phyloP scores from a whole-genome alignment of 768 basidiomycete species.

The Termitomyces titanicus region DNA sequence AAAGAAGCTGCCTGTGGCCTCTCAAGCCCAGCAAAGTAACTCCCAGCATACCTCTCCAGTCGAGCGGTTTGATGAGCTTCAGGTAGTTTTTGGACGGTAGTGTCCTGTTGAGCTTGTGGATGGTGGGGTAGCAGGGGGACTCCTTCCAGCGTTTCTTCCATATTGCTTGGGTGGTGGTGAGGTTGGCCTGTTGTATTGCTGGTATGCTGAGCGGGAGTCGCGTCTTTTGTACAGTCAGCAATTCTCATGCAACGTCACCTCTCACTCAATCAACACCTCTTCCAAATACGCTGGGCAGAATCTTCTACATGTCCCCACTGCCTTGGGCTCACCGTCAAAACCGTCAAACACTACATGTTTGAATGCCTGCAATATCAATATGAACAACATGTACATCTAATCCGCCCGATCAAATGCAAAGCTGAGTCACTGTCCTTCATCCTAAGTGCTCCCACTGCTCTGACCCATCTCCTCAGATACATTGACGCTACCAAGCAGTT shows the following conservation, averaged over 20 bases:
- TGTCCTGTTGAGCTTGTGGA: no score
- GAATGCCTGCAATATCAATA: slow-evolving; percentile 7
- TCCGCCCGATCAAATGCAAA: neutral
- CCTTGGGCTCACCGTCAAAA: slow-evolving; percentile 1
- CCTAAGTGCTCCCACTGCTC: neutral
- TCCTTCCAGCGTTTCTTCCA: no score
- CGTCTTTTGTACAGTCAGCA: no score
- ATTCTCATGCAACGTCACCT: slow-evolving; percentile 28
- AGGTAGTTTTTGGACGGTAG: no score
- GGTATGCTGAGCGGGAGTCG: no score
- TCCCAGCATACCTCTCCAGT: slow-evolving; percentile 7
- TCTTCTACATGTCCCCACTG: slow-evolving; percentile 17
- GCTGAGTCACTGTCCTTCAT: slow-evolving; percentile 6
- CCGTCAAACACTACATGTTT: slow-evolving; percentile 3
- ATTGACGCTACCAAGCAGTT: slow-evolving; percentile 3
- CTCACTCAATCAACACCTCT: slow-evolving; percentile 27
- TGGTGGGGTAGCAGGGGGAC: no score
- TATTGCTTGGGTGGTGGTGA: no score
- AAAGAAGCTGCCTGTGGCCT: slow-evolving; percentile 1
- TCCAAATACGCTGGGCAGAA: slow-evolving; percentile 12
- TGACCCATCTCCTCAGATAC: slow-evolving; percentile 3
- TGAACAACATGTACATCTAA: neutral
- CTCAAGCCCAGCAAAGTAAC: neutral
- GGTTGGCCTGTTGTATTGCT: no score
- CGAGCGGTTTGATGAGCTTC: no score